phyloP scores from a whole-genome alignment of 2,329 filamentous ascomycete species.

The Fusarium verticillioides region DNA sequence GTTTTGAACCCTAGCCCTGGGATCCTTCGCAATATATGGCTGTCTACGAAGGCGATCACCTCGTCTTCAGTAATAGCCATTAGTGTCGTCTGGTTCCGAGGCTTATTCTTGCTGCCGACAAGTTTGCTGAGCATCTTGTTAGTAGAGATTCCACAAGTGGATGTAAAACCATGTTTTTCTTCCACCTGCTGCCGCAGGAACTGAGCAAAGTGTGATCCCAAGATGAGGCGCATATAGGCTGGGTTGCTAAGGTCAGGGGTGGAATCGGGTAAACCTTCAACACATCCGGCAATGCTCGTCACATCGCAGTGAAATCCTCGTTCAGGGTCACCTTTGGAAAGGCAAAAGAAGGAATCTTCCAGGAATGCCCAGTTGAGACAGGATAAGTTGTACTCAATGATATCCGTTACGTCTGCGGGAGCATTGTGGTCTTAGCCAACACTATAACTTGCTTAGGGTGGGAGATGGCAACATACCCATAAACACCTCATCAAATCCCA shows the following conservation, averaged over 20 bases:
- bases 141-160: conserved; percentile 87
- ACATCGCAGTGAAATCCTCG: conserved; percentile 85
- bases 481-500: conserved; percentile 90
- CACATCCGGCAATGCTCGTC: conserved; percentile 70
- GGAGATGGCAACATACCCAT: conserved; percentile 51
- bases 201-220: conserved; percentile 84
- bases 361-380: conserved; percentile 76
- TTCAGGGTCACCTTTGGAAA: conserved; percentile 78
- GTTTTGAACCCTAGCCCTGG: conserved; percentile 86
- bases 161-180: conserved; percentile 82
- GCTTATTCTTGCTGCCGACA: conserved; percentile 85
- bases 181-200: conserved; percentile 80
- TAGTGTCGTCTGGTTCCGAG: conserved; percentile 86
- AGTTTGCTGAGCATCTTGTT: conserved; percentile 90
- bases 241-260: conserved; percentile 48
- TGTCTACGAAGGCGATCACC: conserved; percentile 77
- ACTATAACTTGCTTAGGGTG: neutral
- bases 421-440: conserved; percentile 4
- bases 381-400: conserved; percentile 82
- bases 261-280: conserved; percentile 50
- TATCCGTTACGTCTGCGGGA: conserved; percentile 81
- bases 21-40: conserved; percentile 79
- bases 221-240: conserved; percentile 70
- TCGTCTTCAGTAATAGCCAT: conserved; percentile 70
- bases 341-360: conserved; percentile 79